Conservation (phyloP, 2,329 filamentous ascomycete species). For the Ascochyta fabae region DNA sequence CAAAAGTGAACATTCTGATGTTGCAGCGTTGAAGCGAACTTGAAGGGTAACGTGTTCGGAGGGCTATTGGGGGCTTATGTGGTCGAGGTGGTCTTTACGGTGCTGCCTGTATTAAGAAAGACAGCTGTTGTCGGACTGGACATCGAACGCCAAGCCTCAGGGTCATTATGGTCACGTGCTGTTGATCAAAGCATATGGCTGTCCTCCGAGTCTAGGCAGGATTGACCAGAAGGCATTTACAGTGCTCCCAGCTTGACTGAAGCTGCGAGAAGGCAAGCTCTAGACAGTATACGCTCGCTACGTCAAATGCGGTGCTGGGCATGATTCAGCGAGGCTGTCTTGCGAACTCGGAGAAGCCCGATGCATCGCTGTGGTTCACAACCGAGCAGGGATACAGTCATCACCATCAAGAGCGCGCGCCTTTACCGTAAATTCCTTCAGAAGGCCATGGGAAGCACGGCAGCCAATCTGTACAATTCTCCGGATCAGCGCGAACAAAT, state of each 20-base stretch:
- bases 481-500: not conserved
- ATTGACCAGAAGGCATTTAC: not conserved
- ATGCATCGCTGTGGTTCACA: conserved; percentile 11
- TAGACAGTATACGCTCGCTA: not conserved
- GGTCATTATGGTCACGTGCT: conserved; percentile 7
- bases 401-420: not conserved
- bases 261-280: not conserved
- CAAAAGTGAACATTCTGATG: conserved; percentile 70
- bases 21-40: no score
- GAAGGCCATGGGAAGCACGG: not conserved
- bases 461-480: not conserved
- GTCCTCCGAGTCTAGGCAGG: no score
- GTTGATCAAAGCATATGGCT: no score
- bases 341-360: conserved; percentile 3
- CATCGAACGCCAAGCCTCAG: conserved; percentile 13
- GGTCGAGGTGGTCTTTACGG: conserved; percentile 6
- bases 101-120: conserved; percentile 27
- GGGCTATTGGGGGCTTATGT: not conserved
- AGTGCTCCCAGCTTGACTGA: not conserved
- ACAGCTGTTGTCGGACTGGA: conserved; percentile 25
- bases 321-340: conserved; percentile 11
- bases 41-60: not conserved
- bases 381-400: conserved; percentile 10
- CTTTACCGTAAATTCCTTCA: not conserved
- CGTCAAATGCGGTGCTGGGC: conserved; percentile 1